phyloP scores from a whole-genome alignment of 2,329 filamentous ascomycete species.

The Tolypocladium endophyticum region DNA sequence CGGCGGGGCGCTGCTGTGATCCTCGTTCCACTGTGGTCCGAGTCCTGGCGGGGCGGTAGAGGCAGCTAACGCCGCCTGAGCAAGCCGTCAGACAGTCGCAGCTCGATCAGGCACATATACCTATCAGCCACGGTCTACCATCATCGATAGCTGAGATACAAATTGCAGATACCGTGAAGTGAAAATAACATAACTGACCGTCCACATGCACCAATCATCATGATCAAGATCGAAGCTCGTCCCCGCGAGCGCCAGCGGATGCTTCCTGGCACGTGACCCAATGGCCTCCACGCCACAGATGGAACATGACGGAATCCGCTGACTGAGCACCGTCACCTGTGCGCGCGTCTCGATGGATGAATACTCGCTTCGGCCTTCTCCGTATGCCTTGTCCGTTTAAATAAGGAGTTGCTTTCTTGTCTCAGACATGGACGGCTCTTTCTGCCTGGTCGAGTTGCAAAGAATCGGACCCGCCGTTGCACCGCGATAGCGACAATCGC shows the following conservation, averaged over 20 bases:
- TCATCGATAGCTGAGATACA: neutral
- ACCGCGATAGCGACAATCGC: neutral
- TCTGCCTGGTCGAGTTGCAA: neutral
- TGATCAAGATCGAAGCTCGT: neutral
- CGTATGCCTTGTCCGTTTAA: neutral
- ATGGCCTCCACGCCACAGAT: neutral
- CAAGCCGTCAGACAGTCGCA: too few relatives aligned
- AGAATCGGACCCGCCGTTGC: neutral
- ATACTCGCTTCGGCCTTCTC: neutral
- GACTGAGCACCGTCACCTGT: slow-evolving; percentile 4
- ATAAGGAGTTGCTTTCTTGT: neutral
- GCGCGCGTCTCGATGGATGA: neutral
- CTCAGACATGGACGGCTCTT: neutral
- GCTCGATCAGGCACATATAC: too few relatives aligned
- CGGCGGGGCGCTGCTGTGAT: neutral
- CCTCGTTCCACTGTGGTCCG: neutral
- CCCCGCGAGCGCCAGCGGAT: neutral
- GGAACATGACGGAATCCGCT: slow-evolving; percentile 9
- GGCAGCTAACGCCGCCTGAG: too few relatives aligned
- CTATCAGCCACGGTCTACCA: neutral
- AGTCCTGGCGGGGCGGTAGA: neutral
- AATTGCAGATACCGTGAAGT: neutral
- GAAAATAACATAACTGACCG: neutral
- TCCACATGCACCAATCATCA: neutral
- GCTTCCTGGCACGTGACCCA: slow-evolving; percentile 4